These are phyloP conservation scores for Blastocystis sp. DNA, from an alignment of 352 stramenopile species.

Conservation along the genomic window DNA sequence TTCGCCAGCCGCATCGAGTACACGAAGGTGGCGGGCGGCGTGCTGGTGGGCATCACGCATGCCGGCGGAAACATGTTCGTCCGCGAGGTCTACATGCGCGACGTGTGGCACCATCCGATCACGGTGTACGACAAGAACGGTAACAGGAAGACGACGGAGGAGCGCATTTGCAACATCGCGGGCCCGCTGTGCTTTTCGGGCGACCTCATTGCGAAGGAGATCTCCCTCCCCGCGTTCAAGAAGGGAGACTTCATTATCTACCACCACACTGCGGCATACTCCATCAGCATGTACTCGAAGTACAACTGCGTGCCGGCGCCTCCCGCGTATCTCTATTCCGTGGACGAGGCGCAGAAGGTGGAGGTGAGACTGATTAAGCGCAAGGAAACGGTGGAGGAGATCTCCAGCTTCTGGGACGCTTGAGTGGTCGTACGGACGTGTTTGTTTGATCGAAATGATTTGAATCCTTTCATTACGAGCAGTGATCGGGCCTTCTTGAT, in stretches of 20 bases:
- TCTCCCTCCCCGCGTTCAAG: constrained; percentile 38
- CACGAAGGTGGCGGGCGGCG: constrained; percentile 77
- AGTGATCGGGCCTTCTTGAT: constrained; percentile 5
- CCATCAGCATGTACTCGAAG: constrained; percentile 60
- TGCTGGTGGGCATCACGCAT: constrained; percentile 46
- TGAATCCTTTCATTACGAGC: neutral
- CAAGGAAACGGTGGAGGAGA: neutral
- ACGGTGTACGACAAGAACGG: constrained; percentile 77
- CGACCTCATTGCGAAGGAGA: constrained; percentile 78
- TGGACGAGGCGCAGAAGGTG: neutral
- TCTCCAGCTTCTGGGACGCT: constrained; percentile 24
- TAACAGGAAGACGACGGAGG: constrained; percentile 58
- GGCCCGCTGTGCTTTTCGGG: constrained; percentile 87
- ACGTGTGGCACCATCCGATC: constrained; percentile 77
- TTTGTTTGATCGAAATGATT: neutral
- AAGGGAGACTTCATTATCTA: constrained; percentile 66
- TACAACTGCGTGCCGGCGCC: constrained; percentile 56
- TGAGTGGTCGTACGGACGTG: neutral
- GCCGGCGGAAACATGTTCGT: constrained; percentile 82
- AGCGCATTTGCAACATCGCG: constrained; percentile 79
- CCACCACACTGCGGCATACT: constrained; percentile 58
- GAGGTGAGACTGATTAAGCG: constrained; percentile 9
- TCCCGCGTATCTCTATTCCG: constrained; percentile 26
- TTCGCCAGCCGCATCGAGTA: constrained; percentile 83
- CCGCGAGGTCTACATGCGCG: constrained; percentile 81